phyloP scores from a whole-genome alignment of 176 grass and related monocot genomes.

The Canna indica region DNA sequence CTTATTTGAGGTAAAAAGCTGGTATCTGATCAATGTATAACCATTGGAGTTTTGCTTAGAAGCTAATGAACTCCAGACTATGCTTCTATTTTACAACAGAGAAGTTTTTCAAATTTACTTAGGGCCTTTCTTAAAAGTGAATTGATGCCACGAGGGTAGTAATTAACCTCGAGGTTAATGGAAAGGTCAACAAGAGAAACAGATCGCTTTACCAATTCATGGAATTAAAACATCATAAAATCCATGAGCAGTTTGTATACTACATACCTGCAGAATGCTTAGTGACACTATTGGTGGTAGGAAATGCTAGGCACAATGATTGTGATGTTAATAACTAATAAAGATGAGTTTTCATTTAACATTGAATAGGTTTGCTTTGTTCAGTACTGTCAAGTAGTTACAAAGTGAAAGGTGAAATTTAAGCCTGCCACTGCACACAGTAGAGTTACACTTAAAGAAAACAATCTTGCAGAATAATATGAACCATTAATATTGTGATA shows the following conservation, averaged over 20 bases:
- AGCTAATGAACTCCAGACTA: not conserved
- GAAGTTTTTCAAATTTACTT: not conserved
- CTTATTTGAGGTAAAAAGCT: constrained; percentile 50
- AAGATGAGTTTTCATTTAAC: not conserved
- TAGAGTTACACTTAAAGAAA: not conserved
- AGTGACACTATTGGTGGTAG: no score
- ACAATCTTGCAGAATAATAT: not conserved
- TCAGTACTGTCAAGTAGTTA: not conserved
- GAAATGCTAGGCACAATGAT: no score
- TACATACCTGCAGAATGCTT: not conserved
- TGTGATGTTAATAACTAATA: not conserved
- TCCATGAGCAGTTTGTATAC: not conserved
- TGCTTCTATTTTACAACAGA: not conserved
- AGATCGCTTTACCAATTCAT: not conserved
- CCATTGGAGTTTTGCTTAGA: not conserved
- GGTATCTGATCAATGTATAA: not conserved
- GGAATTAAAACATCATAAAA: not conserved
- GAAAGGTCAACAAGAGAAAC: not conserved
- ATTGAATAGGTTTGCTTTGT: not conserved
- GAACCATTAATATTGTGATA: not conserved
- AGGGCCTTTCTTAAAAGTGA: not conserved
- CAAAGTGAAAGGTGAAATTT: not conserved
- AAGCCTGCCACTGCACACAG: not conserved
- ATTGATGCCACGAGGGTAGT: not conserved
- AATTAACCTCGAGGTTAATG: not conserved